Percentiles rank a stretch among this genome's conserved stretches.
Conservation (phyloP, 2,329 filamentous ascomycete species). For the Coniochaeta sp. region DNA sequence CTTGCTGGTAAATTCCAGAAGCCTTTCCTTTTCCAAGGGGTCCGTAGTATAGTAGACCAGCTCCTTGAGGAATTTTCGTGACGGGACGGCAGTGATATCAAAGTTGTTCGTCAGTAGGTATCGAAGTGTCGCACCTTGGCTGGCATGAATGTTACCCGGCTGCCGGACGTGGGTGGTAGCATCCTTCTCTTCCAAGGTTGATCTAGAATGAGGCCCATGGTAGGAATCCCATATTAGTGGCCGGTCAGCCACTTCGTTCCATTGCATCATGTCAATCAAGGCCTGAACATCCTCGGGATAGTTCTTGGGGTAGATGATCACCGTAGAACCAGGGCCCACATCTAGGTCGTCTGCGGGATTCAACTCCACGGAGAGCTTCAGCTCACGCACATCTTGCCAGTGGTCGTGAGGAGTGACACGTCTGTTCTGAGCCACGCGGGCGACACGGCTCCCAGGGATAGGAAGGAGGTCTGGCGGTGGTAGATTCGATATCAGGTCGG, state of each 20-base stretch:
- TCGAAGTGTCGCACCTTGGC: constrained; percentile 55
- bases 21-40: constrained; percentile 66
- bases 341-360: constrained; percentile 14
- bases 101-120: constrained; percentile 73
- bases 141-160: constrained; percentile 26
- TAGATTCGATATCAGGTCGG: constrained; percentile 5
- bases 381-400: constrained; percentile 88
- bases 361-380: constrained; percentile 49
- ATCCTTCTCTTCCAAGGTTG: constrained; percentile 13
- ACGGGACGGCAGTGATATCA: constrained; percentile 84
- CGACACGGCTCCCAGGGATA: constrained; percentile 48
- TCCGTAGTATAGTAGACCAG: constrained; percentile 71
- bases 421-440: constrained; percentile 56
- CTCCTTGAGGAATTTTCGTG: constrained; percentile 75
- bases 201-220: background rate
- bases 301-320: constrained; percentile 83
- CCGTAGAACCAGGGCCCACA: constrained; percentile 66
- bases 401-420: constrained; percentile 70
- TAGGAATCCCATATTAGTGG: constrained; percentile 39
- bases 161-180: constrained; percentile 3
- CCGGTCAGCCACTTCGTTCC: constrained; percentile 65
- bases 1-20: constrained; percentile 75
- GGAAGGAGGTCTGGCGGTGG: constrained; percentile 37
- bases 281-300: constrained; percentile 71
- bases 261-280: constrained; percentile 72